phyloP scores from a whole-genome alignment of 352 stramenopile species.

The Globisporangium cederbergense region DNA sequence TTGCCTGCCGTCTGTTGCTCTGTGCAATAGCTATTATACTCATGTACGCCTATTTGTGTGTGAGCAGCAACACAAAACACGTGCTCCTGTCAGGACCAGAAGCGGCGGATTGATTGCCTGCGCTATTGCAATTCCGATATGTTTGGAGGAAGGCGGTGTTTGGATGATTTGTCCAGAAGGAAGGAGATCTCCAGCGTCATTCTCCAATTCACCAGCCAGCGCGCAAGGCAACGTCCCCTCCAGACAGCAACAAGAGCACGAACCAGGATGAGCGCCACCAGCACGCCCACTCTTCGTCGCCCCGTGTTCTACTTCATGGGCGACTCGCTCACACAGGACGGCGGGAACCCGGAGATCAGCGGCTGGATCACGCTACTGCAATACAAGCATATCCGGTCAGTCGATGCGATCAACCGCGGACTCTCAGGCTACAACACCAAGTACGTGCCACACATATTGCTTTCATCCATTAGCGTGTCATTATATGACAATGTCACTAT shows the following conservation, averaged over 20 bases:
- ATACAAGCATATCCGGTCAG: slow-evolving; percentile 45
- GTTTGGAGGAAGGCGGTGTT: background rate
- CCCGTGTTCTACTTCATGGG: slow-evolving; percentile 42
- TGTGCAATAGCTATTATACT: too few relatives aligned
- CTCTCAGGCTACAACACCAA: slow-evolving; percentile 54
- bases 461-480: too few relatives aligned
- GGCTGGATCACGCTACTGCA: slow-evolving; percentile 52
- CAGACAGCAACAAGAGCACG: background rate
- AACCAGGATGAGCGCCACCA: slow-evolving; percentile 3
- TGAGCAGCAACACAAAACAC: too few relatives aligned
- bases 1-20: background rate
- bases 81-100: too few relatives aligned
- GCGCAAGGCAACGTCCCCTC: background rate
- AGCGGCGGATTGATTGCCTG: too few relatives aligned
- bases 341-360: slow-evolving; percentile 26
- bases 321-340: slow-evolving; percentile 67
- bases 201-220: background rate
- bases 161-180: background rate
- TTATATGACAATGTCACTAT: too few relatives aligned
- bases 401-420: slow-evolving; percentile 56
- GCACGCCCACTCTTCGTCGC: background rate
- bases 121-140: background rate
- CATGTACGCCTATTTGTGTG: too few relatives aligned
- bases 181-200: background rate
- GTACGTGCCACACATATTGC: slow-evolving; percentile 1